These are phyloP conservation scores for Drechslerella stenobrocha DNA, from an alignment of 2,329 filamentous ascomycete species.

Conservation along the genomic window DNA sequence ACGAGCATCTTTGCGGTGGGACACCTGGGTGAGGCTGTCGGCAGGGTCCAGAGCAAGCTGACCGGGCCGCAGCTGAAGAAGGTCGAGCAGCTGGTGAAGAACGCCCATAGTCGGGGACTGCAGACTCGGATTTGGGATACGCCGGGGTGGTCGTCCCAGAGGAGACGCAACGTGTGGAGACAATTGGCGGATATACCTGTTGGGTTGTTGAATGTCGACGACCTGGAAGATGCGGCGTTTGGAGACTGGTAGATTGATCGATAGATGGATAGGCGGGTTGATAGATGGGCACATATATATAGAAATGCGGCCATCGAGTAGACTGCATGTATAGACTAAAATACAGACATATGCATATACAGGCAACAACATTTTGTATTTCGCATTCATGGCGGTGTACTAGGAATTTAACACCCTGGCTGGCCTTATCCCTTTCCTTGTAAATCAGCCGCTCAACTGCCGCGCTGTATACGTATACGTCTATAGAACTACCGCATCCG, in stretches of 20 bases:
- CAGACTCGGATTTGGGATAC: constrained; percentile 66
- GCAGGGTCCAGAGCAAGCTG: constrained; percentile 49
- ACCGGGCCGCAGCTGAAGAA: constrained; percentile 50
- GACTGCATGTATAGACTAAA: too few relatives aligned
- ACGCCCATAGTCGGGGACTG: constrained; percentile 61
- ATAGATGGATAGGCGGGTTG: too few relatives aligned
- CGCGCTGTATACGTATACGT: too few relatives aligned
- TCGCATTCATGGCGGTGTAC: too few relatives aligned
- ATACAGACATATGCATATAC: too few relatives aligned
- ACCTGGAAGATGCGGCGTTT: constrained; percentile 59
- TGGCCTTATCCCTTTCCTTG: too few relatives aligned
- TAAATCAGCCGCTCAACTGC: too few relatives aligned
- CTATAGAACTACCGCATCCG: too few relatives aligned
- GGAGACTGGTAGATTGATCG: constrained; percentile 51
- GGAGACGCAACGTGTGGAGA: constrained; percentile 64
- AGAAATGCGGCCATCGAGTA: too few relatives aligned
- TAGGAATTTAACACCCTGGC: too few relatives aligned
- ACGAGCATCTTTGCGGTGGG: constrained; percentile 41
- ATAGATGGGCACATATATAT: too few relatives aligned
- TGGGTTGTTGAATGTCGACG: constrained; percentile 67
- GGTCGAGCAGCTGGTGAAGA: constrained; percentile 47
- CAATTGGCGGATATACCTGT: constrained; percentile 63
- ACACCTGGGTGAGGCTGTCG: constrained; percentile 17
- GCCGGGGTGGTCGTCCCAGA: constrained; percentile 62
- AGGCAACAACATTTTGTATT: too few relatives aligned